phyloP scores from a whole-genome alignment of 495 filamentous ascomycete species.

The Umbilicaria muhlenbergii region DNA sequence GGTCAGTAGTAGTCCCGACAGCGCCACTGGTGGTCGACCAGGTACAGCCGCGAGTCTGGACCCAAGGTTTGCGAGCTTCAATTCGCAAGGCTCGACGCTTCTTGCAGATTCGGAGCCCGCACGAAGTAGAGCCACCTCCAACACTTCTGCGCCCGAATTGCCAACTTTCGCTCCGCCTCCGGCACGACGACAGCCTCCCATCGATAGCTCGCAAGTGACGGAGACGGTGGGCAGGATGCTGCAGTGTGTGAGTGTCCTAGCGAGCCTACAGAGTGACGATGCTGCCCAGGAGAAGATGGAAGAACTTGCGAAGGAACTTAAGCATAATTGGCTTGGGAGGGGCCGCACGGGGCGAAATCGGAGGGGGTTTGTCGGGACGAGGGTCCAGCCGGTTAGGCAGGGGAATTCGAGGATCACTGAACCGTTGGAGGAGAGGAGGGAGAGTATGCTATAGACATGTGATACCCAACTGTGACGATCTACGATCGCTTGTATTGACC shows the following conservation, averaged over 20 bases:
- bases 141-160: conserved; percentile 51
- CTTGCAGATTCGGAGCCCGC: conserved; percentile 35
- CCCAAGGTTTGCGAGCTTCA: conserved; percentile 53
- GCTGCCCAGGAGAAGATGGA: conserved; percentile 69
- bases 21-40: conserved; percentile 37
- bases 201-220: conserved; percentile 70
- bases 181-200: conserved; percentile 25
- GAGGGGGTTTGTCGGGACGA: conserved; percentile 70
- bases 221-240: conserved; percentile 93
- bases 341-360: conserved; percentile 81
- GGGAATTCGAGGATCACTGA: background rate
- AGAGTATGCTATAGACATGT: background rate
- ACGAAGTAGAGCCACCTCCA: conserved; percentile 65
- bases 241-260: conserved; percentile 85
- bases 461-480: too few species aligned
- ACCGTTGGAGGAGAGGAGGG: background rate
- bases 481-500: too few species aligned
- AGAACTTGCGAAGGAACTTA: conserved; percentile 66
- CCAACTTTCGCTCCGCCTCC: conserved; percentile 39
- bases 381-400: conserved; percentile 23
- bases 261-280: conserved; percentile 56
- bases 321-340: conserved; percentile 89
- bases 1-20: conserved; percentile 30
- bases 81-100: conserved; percentile 55
- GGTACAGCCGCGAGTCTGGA: conserved; percentile 59